A percentile compares a stretch with the other conserved stretches of the same genome.
phyloP scores from a whole-genome alignment of 176 grass and related monocot species.

The Thalia dealbata region DNA sequence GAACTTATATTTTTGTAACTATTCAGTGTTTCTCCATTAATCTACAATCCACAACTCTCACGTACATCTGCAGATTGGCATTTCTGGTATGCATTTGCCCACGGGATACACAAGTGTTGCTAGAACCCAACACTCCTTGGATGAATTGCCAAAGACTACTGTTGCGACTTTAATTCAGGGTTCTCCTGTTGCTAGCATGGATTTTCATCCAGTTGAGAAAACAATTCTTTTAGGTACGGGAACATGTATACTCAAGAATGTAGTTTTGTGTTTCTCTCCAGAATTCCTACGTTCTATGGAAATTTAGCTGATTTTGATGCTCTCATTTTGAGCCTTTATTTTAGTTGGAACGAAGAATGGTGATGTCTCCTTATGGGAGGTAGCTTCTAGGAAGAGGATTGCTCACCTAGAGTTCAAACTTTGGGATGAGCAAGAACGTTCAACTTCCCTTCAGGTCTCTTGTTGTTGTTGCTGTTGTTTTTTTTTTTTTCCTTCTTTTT shows the following conservation, averaged over 20 bases:
- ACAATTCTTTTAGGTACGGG: constrained; percentile 26
- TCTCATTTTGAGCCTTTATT: constrained; percentile 6
- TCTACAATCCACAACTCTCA: neutral
- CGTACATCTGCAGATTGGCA: neutral
- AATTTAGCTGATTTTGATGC: neutral
- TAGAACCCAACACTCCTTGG: neutral
- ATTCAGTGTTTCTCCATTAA: neutral
- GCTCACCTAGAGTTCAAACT: constrained; percentile 14
- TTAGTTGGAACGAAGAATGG: constrained; percentile 30
- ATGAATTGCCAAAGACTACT: constrained; percentile 26
- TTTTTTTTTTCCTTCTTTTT: no score
- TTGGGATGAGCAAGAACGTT: constrained; percentile 11
- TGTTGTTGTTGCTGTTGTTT: no score
- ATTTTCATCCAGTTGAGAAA: constrained; percentile 27
- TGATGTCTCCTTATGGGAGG: constrained; percentile 26
- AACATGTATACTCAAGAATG: no score
- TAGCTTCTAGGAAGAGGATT: constrained; percentile 20
- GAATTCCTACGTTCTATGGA: no score
- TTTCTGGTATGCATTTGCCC: neutral
- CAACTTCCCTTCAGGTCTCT: constrained; percentile 20
- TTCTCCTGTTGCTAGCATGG: constrained; percentile 22
- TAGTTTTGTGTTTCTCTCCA: no score
- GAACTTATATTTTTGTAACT: neutral
- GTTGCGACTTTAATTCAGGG: constrained; percentile 16
- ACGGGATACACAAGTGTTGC: neutral